phyloP scores from a whole-genome alignment of 1,284 basidiomycete species.

The Cryptococcus depauperatus region DNA sequence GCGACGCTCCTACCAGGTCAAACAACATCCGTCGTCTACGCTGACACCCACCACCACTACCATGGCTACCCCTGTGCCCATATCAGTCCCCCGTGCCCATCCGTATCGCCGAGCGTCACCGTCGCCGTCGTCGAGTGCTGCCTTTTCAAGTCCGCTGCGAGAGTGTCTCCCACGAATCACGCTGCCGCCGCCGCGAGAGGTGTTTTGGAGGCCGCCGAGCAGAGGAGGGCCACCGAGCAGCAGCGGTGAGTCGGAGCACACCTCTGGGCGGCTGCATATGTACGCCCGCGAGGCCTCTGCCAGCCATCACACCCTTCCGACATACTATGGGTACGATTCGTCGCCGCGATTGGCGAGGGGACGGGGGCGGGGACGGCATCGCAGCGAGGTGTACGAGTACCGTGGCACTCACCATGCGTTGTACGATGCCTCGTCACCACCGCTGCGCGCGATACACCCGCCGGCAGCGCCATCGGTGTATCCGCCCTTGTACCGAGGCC shows the following conservation, averaged over 20 bases:
- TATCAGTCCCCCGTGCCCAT: slow-evolving; percentile 12
- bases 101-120: slow-evolving; percentile 12
- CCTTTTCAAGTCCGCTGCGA: neutral
- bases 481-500: neutral
- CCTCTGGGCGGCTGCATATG: no score
- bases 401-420: neutral
- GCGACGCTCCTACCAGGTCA: no score
- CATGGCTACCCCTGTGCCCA: no score
- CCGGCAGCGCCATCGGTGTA: neutral
- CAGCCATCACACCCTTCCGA: slow-evolving; percentile 2
- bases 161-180: slow-evolving; percentile 11
- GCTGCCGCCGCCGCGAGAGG: slow-evolving; percentile 14
- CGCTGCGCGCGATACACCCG: slow-evolving; percentile 3
- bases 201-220: no score
- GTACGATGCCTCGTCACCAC: slow-evolving; percentile 13
- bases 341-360: neutral
- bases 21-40: no score
- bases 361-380: neutral
- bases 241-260: neutral
- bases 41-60: no score
- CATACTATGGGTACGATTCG: no score
- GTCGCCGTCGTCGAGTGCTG: neutral
- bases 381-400: neutral
- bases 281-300: no score
- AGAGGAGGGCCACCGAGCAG: neutral